Evolutionary conservation across 2,329 filamentous ascomycete species (phyloP), one percentile per base, ranked within the genome.

Genomic region (Sporothrix phasma): DNA sequence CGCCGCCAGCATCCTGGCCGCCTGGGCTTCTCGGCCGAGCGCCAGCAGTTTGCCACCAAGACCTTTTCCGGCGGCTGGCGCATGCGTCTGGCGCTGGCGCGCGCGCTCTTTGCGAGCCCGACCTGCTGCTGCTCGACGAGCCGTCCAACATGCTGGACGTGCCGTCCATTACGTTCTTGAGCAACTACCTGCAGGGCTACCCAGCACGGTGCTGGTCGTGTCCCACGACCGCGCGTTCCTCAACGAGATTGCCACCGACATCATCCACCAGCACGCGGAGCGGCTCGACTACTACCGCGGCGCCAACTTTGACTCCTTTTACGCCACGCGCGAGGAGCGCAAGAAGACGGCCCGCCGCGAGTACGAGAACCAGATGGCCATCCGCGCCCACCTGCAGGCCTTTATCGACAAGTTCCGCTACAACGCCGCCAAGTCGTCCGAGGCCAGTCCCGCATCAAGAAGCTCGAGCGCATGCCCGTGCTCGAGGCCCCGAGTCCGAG

Each of bases 81-180:
- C 77, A 99, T 99, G 94, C 88, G 94, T 80, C 79, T 99, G 72
- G 94, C 94, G 15, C 83, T 99, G 67, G 94, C 94, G 13, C 83
- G 94, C 82, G 94, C 94, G 15, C 84, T 99, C 41, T 99, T 99
- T 99, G 94, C 79, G 94, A 99, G 75, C 94, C 94, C 49, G 94
- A 99, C 77, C 81, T 99, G 61, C 79, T 99, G 66, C 83, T 99
- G 74, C 91, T 99, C 70, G 94, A 99, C 80, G 94, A 99, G 86
- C 94, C 94, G 78, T 97, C 93, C 64, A 97, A 97, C 86, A 97
- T 97, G 93, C 92, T 99, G 90, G 94, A 97, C 78, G 94, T 99
- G 65, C 94, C 94, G n/a, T 97, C 94, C 26, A 97, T 99, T 73
- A 95, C 94, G 64, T 99, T 97, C 84, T 84, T 99, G 74, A 89